These are phyloP conservation scores for Chrysochromulina tobinii DNA, from an alignment of 78 protist species.

Conservation along the genomic window DNA sequence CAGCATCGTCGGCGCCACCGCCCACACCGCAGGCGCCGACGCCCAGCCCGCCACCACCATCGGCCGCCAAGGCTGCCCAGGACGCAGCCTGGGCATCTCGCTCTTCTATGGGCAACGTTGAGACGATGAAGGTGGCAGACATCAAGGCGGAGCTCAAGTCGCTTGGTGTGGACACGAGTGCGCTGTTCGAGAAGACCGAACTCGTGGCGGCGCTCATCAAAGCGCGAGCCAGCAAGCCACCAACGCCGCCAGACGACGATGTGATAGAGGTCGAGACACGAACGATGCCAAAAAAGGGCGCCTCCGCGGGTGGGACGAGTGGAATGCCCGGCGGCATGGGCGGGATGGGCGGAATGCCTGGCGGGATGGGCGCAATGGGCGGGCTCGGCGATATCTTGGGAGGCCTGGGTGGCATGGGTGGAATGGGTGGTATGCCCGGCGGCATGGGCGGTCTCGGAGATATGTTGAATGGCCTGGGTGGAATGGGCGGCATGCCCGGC, in stretches of 20 bases:
- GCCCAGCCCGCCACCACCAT: background rate
- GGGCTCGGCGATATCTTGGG: too few relatives aligned
- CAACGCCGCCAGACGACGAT: too few relatives aligned
- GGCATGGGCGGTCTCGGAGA: background rate
- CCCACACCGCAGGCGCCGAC: background rate
- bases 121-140: background rate
- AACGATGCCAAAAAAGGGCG: background rate
- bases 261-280: background rate
- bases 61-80: background rate
- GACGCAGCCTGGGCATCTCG: too few relatives aligned
- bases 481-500: background rate
- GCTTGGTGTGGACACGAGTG: background rate
- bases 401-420: too few relatives aligned
- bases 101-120: background rate
- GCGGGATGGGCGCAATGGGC: background rate
- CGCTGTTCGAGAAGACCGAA: background rate
- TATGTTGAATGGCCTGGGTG: background rate
- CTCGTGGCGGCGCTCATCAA: background rate
- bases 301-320: background rate
- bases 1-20: background rate
- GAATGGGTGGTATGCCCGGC: too few relatives aligned
- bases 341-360: background rate
- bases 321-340: constrained; percentile 11
- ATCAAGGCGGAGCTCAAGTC: background rate
- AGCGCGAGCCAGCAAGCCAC: background rate